These are phyloP conservation scores for Fusarium sp. DNA, from an alignment of 2,329 filamentous ascomycete species.

Conservation along the genomic window DNA sequence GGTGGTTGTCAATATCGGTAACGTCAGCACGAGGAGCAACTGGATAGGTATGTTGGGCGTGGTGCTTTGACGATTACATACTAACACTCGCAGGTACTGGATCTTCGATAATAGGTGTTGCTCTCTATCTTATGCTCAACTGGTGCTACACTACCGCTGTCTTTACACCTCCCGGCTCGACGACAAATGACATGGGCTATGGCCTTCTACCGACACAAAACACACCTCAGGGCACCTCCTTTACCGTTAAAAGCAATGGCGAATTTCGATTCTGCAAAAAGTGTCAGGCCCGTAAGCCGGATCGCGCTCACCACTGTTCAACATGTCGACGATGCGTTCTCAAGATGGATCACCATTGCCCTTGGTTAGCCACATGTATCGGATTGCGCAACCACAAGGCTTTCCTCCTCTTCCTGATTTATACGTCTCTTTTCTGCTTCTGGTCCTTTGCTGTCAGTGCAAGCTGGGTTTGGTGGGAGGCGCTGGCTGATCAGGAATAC, in stretches of 20 bases:
- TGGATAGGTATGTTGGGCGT: slow-evolving; percentile 66
- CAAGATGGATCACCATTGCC: slow-evolving; percentile 99
- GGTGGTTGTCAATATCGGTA: slow-evolving; percentile 81
- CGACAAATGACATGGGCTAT: slow-evolving; percentile 75
- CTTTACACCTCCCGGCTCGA: slow-evolving; percentile 87
- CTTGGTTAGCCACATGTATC: slow-evolving; percentile 96
- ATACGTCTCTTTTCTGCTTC: slow-evolving; percentile 88
- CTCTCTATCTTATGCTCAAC: slow-evolving; percentile 83
- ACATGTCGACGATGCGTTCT: slow-evolving; percentile 93
- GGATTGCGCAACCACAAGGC: slow-evolving; percentile 95
- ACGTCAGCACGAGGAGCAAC: slow-evolving; percentile 61
- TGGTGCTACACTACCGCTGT: slow-evolving; percentile 93
- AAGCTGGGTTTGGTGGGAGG: slow-evolving; percentile 86
- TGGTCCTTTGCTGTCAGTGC: slow-evolving; percentile 81
- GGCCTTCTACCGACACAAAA: slow-evolving; percentile 81
- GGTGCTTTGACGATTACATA: background rate
- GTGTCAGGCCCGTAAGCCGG: slow-evolving; percentile 92
- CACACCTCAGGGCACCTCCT: slow-evolving; percentile 71
- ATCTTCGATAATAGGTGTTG: slow-evolving; percentile 72
- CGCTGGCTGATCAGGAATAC: slow-evolving; percentile 77
- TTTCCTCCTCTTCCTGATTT: slow-evolving; percentile 91
- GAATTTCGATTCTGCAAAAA: slow-evolving; percentile 95
- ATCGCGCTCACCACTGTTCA: slow-evolving; percentile 96
- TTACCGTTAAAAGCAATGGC: slow-evolving; percentile 93
- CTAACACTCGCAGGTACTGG: slow-evolving; percentile 58